Conservation (phyloP, 805 yeast genomes). For the Zygotorulaspora danielsina region DNA sequence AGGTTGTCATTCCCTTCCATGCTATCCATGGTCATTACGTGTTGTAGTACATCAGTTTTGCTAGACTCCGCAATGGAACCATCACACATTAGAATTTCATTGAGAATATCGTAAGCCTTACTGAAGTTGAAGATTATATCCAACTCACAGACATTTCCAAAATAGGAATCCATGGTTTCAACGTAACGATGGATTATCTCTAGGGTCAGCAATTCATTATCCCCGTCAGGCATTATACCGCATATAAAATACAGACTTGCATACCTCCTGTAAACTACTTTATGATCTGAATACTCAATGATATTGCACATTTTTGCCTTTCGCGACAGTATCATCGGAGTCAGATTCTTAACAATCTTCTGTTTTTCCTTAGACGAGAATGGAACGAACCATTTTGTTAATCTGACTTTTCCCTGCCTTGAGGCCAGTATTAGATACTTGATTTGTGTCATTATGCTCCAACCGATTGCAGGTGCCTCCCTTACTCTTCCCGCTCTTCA, state of each 20-base stretch:
- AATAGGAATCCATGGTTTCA: slow-evolving; percentile 93
- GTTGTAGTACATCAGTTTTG: slow-evolving; percentile 68
- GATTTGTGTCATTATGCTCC: slow-evolving; percentile 38
- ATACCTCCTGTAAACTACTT: slow-evolving; percentile 85
- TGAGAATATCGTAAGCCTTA: slow-evolving; percentile 86
- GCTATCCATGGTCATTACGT: slow-evolving; percentile 81
- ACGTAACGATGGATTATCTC: slow-evolving; percentile 91
- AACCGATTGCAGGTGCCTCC: background rate
- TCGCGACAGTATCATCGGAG: slow-evolving; percentile 78
- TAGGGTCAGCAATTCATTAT: slow-evolving; percentile 79
- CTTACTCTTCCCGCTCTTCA: too few relatives aligned
- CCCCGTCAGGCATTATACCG: slow-evolving; percentile 52
- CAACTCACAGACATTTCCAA: slow-evolving; percentile 93
- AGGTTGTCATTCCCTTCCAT: slow-evolving; percentile 72
- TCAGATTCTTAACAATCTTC: slow-evolving; percentile 76
- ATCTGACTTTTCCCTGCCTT: slow-evolving; percentile 90
- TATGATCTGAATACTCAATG: slow-evolving; percentile 69
- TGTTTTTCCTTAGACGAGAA: slow-evolving; percentile 80
- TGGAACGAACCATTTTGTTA: slow-evolving; percentile 90
- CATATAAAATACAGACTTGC: slow-evolving; percentile 89
- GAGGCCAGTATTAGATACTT: slow-evolving; percentile 78
- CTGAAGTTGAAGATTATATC: slow-evolving; percentile 95
- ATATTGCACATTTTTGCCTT: slow-evolving; percentile 95
- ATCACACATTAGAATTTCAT: slow-evolving; percentile 76
- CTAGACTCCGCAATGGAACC: slow-evolving; percentile 85